Conservation (phyloP, 495 filamentous ascomycete genomes). For the Trichoderma reesei region DNA sequence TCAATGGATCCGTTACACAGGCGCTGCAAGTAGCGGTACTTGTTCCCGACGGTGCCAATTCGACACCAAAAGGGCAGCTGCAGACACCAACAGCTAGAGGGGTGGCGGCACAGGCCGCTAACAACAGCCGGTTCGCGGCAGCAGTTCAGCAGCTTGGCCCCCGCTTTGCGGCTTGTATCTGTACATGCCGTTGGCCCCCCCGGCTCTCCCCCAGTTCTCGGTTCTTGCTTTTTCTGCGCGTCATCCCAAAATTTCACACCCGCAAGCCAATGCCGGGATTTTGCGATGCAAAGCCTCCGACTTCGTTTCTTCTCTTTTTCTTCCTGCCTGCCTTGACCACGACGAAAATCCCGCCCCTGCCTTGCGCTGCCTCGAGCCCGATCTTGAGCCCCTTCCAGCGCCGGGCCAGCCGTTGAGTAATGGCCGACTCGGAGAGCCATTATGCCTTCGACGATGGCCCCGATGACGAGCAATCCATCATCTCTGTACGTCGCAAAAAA, state of each 20-base stretch:
- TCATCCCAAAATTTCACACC: slow-evolving; percentile 8
- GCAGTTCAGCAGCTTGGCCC: background rate
- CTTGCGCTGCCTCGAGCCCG: background rate
- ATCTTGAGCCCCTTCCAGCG: background rate
- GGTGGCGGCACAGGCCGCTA: background rate
- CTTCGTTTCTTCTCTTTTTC: background rate
- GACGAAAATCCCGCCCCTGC: background rate
- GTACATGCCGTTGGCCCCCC: too few species aligned
- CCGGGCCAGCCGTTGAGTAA: slow-evolving; percentile 17
- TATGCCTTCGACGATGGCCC: slow-evolving; percentile 41
- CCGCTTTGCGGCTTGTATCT: background rate
- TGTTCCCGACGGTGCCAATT: background rate
- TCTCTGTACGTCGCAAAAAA: slow-evolving; percentile 37
- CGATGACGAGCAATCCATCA: slow-evolving; percentile 40
- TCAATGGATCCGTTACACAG: too few species aligned
- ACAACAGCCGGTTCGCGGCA: background rate
- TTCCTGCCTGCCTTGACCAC: too few species aligned
- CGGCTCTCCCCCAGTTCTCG: too few species aligned
- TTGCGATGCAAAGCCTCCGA: slow-evolving; percentile 2
- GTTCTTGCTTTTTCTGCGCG: background rate
- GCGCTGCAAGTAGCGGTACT: too few species aligned
- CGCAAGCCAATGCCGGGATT: background rate
- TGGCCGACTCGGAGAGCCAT: slow-evolving; percentile 43
- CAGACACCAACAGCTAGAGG: background rate
- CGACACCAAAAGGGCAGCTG: background rate